phyloP scores from a whole-genome alignment of 1,284 basidiomycete species.

The Spongiforma sp. region DNA sequence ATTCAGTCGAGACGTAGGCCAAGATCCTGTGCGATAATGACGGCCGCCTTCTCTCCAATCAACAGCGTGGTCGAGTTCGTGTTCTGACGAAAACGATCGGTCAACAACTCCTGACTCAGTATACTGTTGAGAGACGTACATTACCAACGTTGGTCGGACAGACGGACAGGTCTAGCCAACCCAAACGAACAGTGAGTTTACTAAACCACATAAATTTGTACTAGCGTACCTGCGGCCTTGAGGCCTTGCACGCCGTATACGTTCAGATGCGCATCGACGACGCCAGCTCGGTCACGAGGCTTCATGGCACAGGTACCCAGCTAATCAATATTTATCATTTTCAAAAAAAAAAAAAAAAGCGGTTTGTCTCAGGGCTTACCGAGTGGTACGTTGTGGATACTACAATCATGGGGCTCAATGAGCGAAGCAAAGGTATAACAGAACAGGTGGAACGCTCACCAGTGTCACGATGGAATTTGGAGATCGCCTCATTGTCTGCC shows the following conservation, averaged over 20 bases:
- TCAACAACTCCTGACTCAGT: background rate
- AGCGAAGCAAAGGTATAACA: background rate
- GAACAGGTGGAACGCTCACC: slow-evolving; percentile 24
- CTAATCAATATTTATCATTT: slow-evolving; percentile 5
- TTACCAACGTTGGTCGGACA: slow-evolving; percentile 27
- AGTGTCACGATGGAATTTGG: slow-evolving; percentile 43
- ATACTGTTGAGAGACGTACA: slow-evolving; percentile 11
- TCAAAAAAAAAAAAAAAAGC: background rate
- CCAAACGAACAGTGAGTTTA: background rate
- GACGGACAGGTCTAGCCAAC: slow-evolving; percentile 27
- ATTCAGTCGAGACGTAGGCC: too few species aligned
- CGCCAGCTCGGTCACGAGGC: slow-evolving; percentile 17
- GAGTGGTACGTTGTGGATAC: slow-evolving; percentile 61
- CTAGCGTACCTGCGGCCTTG: slow-evolving; percentile 28
- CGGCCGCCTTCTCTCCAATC: slow-evolving; percentile 4
- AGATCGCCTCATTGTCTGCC: slow-evolving; percentile 60
- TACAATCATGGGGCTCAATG: slow-evolving; percentile 20
- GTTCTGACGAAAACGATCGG: background rate
- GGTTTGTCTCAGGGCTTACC: slow-evolving; percentile 38
- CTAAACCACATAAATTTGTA: background rate
- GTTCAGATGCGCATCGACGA: slow-evolving; percentile 26
- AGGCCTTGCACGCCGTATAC: slow-evolving; percentile 25
- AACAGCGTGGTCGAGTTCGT: slow-evolving; percentile 2
- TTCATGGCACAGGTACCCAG: slow-evolving; percentile 36
- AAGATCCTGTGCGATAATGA: slow-evolving; percentile 1